Evolutionary conservation across 768 basidiomycete genomes (phyloP).

Genomic region (Naganishia randhawae): DNA sequence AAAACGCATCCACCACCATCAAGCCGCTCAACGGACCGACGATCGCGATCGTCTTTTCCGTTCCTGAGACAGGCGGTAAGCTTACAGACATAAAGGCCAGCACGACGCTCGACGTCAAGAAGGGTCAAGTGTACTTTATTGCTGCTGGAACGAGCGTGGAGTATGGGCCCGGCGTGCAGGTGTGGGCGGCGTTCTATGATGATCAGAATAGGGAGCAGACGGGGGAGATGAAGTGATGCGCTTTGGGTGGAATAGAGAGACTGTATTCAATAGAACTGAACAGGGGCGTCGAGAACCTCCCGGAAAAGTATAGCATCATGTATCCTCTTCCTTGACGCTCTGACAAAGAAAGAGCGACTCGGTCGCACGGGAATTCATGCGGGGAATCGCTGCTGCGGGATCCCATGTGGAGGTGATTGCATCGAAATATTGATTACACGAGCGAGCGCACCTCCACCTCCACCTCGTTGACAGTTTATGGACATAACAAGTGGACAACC

Average conservation of each 20-base stretch:
- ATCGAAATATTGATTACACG: not conserved
- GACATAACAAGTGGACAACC: not conserved
- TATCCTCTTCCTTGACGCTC: not conserved
- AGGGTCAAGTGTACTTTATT: slow-evolving; percentile 40
- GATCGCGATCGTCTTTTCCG: slow-evolving; percentile 36
- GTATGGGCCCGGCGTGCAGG: slow-evolving; percentile 31
- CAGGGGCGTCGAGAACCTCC: no score
- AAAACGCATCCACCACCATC: slow-evolving; percentile 23
- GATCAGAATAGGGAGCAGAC: slow-evolving; percentile 32
- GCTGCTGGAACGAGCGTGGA: slow-evolving; percentile 33
- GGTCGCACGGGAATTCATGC: not conserved
- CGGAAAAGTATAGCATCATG: no score
- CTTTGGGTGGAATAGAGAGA: not conserved
- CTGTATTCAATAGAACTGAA: not conserved
- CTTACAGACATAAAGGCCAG: slow-evolving; percentile 4
- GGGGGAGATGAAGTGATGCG: slow-evolving; percentile 18
- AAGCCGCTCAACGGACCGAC: slow-evolving; percentile 37
- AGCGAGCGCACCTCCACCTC: not conserved
- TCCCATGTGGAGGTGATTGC: not conserved
- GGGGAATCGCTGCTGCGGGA: not conserved
- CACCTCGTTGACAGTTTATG: not conserved
- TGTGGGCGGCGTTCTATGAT: slow-evolving; percentile 46
- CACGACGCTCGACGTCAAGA: slow-evolving; percentile 15
- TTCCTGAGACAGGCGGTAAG: slow-evolving; percentile 12
- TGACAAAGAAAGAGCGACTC: not conserved